These are phyloP conservation scores for Bisporella sp. DNA, from an alignment of 2,329 filamentous ascomycete genomes.

Conservation along the genomic window DNA sequence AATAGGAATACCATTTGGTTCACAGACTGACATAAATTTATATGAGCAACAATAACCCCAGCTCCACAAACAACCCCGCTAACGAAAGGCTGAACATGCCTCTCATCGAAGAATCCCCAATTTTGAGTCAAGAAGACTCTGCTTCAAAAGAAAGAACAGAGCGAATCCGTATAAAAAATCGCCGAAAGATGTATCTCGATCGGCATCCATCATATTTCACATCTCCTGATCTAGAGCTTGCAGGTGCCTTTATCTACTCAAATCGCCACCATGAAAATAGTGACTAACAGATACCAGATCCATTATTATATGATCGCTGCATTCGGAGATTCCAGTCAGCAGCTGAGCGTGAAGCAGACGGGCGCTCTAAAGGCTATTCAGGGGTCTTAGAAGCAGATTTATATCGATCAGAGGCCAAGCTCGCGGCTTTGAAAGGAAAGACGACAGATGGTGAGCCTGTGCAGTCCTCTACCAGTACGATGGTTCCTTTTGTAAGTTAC, in stretches of 20 bases:
- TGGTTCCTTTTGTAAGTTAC: slow-evolving; percentile 20
- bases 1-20: too few species aligned
- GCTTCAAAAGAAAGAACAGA: slow-evolving; percentile 7
- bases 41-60: too few species aligned
- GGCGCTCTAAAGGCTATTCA: slow-evolving; percentile 28
- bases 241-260: slow-evolving; percentile 16
- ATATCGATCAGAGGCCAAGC: slow-evolving; percentile 28
- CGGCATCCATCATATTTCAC: slow-evolving; percentile 27
- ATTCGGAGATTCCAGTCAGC: slow-evolving; percentile 27
- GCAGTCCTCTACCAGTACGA: slow-evolving; percentile 2
- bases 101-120: slow-evolving; percentile 14
- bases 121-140: slow-evolving; percentile 1
- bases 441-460: background rate
- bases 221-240: slow-evolving; percentile 26
- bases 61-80: background rate
- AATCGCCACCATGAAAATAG: background rate
- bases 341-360: slow-evolving; percentile 28
- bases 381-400: slow-evolving; percentile 29
- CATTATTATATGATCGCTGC: slow-evolving; percentile 28
- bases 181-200: slow-evolving; percentile 28
- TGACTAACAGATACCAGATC: slow-evolving; percentile 22
- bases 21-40: too few species aligned
- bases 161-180: slow-evolving; percentile 25
- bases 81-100: slow-evolving; percentile 17
- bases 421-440: slow-evolving; percentile 20